Evolutionary conservation across 1,284 basidiomycete species (phyloP), one percentile per base, ranked within the genome.

Genomic region (Sanguinoderma infundibulare): DNA sequence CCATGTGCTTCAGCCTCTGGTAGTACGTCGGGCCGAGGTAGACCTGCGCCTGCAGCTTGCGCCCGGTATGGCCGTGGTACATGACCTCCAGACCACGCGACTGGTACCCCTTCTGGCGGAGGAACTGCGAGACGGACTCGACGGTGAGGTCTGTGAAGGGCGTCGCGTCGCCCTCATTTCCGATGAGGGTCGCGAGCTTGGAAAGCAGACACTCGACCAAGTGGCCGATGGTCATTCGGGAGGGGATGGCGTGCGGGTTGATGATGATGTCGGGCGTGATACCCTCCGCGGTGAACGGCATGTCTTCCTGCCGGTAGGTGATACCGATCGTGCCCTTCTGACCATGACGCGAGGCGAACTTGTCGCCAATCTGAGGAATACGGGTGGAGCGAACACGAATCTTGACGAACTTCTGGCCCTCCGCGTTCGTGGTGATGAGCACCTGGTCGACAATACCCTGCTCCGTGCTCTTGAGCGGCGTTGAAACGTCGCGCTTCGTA

Each of bases 261-360:
- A 99, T 99, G 81, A 99, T 89, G 71, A 99, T 85, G 75, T 99
- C 97, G 2, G 97, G 97, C 6, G 93, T 93, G 70, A 98, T 94
- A 62, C 98, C 98, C 73, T 98, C 95, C 4, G 90, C 87, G 5
- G 96, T 98, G 81, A 99, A 99, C 34, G 97, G 97, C 97, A 99
- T 98, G 76, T 99, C 97, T 77, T 99, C 98, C 76, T 99, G 98
- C 54, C 97, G 90, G 74, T 99, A 99, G 0, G 96, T 98, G 78
- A 99, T 98, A 78, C 97, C 97, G 67, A 98, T 96, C 1, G 97
- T 99, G 80, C 98, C 97, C 82, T 99, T 99, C 79, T 99, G 97
- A 73, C 98, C 98, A 76, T 99, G 98, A 73, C 97, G 93, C 60
- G 97, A 99, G 6, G 97, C 98, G 74, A 99, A 99, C 80, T 99